Evolutionary conservation across 2,329 filamentous ascomycete species (phyloP).

Genomic region (Cryphonectria japonica): DNA sequence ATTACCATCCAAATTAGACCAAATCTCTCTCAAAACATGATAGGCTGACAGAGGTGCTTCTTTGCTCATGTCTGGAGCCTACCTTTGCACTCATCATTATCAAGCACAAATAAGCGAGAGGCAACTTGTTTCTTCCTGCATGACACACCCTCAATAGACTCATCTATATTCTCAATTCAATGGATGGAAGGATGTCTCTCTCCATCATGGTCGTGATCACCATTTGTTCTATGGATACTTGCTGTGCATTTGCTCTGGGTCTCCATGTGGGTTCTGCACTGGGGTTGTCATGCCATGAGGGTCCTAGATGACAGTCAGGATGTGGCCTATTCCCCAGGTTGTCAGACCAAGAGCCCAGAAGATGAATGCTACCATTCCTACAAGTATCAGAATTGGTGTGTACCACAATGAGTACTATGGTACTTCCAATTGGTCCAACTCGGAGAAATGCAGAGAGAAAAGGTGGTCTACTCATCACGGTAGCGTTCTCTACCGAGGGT

Average conservation of each 20-base stretch:
- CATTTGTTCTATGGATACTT: background rate
- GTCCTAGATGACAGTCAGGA: too few relatives aligned
- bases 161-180: background rate
- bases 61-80: background rate
- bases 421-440: too few relatives aligned
- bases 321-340: too few relatives aligned
- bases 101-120: background rate
- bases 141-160: background rate
- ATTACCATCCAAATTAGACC: background rate
- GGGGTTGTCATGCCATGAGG: too few relatives aligned
- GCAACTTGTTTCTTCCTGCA: too few relatives aligned
- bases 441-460: too few relatives aligned
- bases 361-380: too few relatives aligned
- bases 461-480: too few relatives aligned
- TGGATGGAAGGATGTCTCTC: background rate
- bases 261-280: background rate
- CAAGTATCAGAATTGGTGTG: too few relatives aligned
- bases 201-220: too few relatives aligned
- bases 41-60: background rate
- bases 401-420: too few relatives aligned
- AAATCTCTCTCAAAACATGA: background rate
- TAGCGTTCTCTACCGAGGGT: background rate
- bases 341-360: too few relatives aligned
- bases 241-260: background rate
- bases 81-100: background rate